Base-by-base conservation (phyloP, 1,139 yeast genomes). In the Geotrichum candidum region DNA sequence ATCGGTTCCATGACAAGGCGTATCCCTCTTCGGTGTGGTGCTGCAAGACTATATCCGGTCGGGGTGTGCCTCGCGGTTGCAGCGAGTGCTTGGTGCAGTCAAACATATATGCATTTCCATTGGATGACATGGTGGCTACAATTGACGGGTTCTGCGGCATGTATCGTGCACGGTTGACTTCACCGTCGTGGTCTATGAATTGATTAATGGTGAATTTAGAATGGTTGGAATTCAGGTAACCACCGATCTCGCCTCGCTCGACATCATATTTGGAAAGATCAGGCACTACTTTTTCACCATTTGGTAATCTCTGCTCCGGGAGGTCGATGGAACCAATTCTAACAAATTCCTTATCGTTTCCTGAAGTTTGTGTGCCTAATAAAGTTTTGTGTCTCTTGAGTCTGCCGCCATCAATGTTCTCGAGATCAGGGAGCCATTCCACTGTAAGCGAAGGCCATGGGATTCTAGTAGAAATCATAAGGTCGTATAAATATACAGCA, bases 321-420 rank as follows among this genome's bases (percentile, higher is more conserved):
- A 63, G 33, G 45, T 63, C 61, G 0, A 91, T 85, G 3, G 83
- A 75, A 0, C 92, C 96, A 33, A 90, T 76, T 70, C 90, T 90
- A 64, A 91, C 74, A 72, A 84, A 88, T 69, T 91, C 87, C 1
- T 80, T 80, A 65, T 86, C 96, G 58, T 83, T 84, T 2, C 90
- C 94, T 0, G 94, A 85, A 0, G 96, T 88, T 72, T 89, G 94
- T 0, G 97, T 90, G 15, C 96, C 96, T 46, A 90, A 73, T 22
- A 90, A 73, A 62, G 90, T 70, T 41, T 73, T 66, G 60, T 73
- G 77, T 2, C 72, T 41, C 22, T 55, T 31, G 27, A 59, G 35
- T 18, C 51, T 10, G 3, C 57, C 57, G 6, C 56, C 52, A n/a
- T 53, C 59, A 1, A 57, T 18, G 65, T 67, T 57, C 64, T 80